These are phyloP conservation scores for Margaritispora aquatica DNA, from an alignment of 495 filamentous ascomycete genomes.

Conservation along the genomic window DNA sequence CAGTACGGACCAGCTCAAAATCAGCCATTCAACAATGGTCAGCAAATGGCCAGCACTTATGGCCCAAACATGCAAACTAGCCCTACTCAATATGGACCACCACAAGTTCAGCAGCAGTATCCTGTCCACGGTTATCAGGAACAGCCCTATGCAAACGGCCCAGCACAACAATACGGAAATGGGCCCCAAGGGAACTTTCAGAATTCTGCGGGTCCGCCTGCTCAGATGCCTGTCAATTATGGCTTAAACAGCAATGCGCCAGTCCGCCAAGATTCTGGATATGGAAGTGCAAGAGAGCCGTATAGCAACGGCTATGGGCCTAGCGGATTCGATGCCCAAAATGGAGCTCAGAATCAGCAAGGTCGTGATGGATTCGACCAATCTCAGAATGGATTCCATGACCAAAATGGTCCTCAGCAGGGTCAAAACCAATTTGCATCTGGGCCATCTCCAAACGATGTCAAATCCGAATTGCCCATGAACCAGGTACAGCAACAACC, in stretches of 20 bases:
- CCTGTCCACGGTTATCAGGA: neutral
- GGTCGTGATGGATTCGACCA: neutral
- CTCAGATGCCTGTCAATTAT: constrained; percentile 8
- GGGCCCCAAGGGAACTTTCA: neutral
- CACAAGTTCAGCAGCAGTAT: neutral
- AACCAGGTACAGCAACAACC: neutral
- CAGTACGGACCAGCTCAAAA: constrained; percentile 12
- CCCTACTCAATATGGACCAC: neutral
- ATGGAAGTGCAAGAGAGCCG: constrained; percentile 18
- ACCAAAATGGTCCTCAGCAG: neutral
- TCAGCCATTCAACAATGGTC: neutral
- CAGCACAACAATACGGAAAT: constrained; percentile 1
- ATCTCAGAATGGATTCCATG: neutral
- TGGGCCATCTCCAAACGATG: too few species aligned
- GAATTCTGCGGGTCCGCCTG: neutral
- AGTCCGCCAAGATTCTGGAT: constrained; percentile 25
- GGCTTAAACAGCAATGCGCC: neutral
- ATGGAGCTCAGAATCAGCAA: neutral
- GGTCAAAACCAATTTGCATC: neutral
- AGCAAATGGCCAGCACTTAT: neutral
- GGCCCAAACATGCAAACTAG: neutral
- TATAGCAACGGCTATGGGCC: constrained; percentile 13
- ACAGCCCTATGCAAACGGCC: neutral
- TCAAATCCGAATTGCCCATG: neutral
- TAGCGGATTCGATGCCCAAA: constrained; percentile 3